Conservation (phyloP, 2,329 filamentous ascomycete genomes). For the Stagonosporopsis vannaccii region DNA sequence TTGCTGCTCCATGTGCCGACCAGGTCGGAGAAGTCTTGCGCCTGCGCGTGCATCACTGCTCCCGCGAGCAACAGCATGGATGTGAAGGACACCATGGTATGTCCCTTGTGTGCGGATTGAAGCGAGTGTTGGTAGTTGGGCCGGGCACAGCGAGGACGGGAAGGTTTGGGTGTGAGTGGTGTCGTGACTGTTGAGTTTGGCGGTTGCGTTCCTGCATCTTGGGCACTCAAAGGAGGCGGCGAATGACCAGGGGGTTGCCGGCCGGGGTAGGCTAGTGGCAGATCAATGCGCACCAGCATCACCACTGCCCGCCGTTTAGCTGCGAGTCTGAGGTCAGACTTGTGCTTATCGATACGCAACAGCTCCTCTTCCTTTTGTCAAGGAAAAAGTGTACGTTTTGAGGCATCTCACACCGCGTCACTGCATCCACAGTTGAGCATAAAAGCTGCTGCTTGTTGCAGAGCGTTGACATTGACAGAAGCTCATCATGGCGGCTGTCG, state of each 20-base stretch:
- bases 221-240: conserved; percentile 27
- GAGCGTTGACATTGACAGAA: conserved; percentile 12
- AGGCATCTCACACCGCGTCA: background rate
- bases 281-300: conserved; percentile 34
- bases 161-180: conserved; percentile 10
- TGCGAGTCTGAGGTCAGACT: background rate
- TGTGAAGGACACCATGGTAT: conserved; percentile 37
- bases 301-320: conserved; percentile 22
- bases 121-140: conserved; percentile 21
- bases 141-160: conserved; percentile 3
- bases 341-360: conserved; percentile 19
- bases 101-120: conserved; percentile 19
- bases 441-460: conserved; percentile 11
- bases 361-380: background rate
- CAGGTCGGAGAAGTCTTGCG: conserved; percentile 53
- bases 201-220: conserved; percentile 24
- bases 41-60: conserved; percentile 45
- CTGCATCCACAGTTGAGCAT: background rate
- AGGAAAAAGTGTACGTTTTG: background rate
- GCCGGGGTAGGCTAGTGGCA: conserved; percentile 31
- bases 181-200: conserved; percentile 10
- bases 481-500: conserved; percentile 59
- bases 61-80: conserved; percentile 44
- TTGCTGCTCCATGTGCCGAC: conserved; percentile 78
- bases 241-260: conserved; percentile 29